phyloP scores from a whole-genome alignment of 139 green algal species.

The Chlamydomonas schloesseri region DNA sequence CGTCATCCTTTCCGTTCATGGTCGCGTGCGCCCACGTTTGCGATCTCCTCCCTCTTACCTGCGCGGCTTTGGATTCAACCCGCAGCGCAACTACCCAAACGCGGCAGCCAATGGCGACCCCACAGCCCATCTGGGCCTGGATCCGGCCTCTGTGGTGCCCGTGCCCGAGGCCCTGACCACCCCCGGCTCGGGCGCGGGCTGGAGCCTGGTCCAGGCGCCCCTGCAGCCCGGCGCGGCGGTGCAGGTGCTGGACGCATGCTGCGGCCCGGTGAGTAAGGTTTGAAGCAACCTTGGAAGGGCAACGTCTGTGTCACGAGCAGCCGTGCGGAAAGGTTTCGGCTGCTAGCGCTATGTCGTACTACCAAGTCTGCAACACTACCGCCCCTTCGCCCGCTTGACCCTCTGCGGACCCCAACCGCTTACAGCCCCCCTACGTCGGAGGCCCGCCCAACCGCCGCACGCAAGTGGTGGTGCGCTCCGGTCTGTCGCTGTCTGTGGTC shows the following conservation, averaged over 20 bases:
- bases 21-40: too few relatives aligned
- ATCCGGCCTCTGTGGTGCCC: background rate
- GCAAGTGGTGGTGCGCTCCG: background rate
- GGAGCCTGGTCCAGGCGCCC: background rate
- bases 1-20: too few relatives aligned
- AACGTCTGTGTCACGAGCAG: too few relatives aligned
- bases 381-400: too few relatives aligned
- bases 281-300: background rate
- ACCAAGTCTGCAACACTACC: too few relatives aligned
- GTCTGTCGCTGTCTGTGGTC: background rate
- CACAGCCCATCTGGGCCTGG: background rate
- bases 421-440: too few relatives aligned
- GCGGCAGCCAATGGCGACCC: background rate
- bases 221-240: background rate
- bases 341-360: too few relatives aligned
- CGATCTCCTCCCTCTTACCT: too few relatives aligned
- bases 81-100: background rate
- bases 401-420: too few relatives aligned
- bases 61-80: too few relatives aligned
- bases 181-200: conserved; percentile 11
- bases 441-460: too few relatives aligned
- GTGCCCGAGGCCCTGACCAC: background rate
- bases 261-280: background rate
- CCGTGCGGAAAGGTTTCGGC: too few relatives aligned
- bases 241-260: background rate